A percentile compares a stretch with the other conserved stretches of the same genome.
phyloP scores from a whole-genome alignment of 768 basidiomycete genomes.

The Amanita muscaria region DNA sequence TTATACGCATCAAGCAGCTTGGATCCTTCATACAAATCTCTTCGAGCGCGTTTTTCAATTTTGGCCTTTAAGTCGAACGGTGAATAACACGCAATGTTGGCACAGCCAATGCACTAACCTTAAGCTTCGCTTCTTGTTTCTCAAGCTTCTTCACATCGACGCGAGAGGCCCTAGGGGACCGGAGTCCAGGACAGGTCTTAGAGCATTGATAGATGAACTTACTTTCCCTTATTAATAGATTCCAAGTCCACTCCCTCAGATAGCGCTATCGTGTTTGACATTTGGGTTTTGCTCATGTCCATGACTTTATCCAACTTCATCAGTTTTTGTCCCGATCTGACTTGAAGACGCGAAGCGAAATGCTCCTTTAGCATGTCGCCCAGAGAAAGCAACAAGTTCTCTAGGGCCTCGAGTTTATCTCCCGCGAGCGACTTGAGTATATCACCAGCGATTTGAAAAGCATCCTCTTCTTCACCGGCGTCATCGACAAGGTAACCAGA shows the following conservation, averaged over 20 bases:
- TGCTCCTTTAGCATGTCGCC: conserved; percentile 58
- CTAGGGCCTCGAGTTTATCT: conserved; percentile 47
- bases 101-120: conserved; percentile 31
- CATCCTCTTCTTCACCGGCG: conserved; percentile 81
- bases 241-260: conserved; percentile 83
- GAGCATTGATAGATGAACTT: conserved; percentile 17
- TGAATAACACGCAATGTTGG: conserved; percentile 1
- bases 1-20: conserved; percentile 88
- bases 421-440: conserved; percentile 73
- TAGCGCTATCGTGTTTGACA: conserved; percentile 74
- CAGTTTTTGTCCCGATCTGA: conserved; percentile 53
- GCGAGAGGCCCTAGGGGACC: conserved; percentile 59
- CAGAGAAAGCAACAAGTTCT: conserved; percentile 59
- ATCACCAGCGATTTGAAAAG: conserved; percentile 64
- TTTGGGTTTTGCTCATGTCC: conserved; percentile 77
- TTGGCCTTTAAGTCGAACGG: conserved; percentile 53
- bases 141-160: conserved; percentile 95
- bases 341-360: conserved; percentile 47
- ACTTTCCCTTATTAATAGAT: conserved; percentile 94
- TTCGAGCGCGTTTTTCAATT: conserved; percentile 88
- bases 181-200: conserved; percentile 12
- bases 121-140: conserved; percentile 94
- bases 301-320: conserved; percentile 79
- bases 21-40: conserved; percentile 92
- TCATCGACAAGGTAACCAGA: conserved; percentile 86